Conservation (phyloP, 495 filamentous ascomycete species). For the Tuber calosporum region DNA sequence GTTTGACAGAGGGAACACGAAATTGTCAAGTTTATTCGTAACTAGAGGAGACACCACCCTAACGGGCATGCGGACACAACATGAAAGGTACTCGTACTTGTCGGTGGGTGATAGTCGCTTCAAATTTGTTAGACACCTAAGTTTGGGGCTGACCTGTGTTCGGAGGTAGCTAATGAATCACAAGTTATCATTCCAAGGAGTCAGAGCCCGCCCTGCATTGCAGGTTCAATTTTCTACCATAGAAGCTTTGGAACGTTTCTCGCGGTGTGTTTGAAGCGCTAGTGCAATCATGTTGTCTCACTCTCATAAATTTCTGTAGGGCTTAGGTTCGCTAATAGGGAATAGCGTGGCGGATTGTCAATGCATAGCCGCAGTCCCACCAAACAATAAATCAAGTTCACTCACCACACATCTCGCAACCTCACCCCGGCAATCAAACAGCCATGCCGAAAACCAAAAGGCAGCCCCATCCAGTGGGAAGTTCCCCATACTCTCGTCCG, state of each 20-base stretch:
- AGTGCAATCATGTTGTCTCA: not conserved
- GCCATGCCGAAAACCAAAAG: slow-evolving; percentile 34
- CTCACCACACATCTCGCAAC: not conserved
- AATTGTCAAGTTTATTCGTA: no score
- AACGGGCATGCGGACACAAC: no score
- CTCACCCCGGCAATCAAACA: not conserved
- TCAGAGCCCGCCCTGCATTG: not conserved
- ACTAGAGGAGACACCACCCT: no score
- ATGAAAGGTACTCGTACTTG: not conserved
- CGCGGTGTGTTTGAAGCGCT: not conserved
- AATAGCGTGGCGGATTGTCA: not conserved
- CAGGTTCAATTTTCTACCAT: not conserved
- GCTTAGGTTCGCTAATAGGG: not conserved
- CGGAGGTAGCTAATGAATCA: not conserved
- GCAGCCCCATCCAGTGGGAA: slow-evolving; percentile 8
- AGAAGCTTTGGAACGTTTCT: not conserved
- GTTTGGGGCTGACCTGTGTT: not conserved
- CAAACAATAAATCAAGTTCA: not conserved
- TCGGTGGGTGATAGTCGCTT: not conserved
- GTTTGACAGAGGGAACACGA: not conserved
- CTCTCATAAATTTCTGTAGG: not conserved
- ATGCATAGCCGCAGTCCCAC: not conserved
- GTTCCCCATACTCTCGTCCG: slow-evolving; percentile 25
- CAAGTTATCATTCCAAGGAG: not conserved
- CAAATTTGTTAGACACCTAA: not conserved